Conservation (phyloP, 805 yeast species). For the Metschnikowia aberdeeniae region DNA sequence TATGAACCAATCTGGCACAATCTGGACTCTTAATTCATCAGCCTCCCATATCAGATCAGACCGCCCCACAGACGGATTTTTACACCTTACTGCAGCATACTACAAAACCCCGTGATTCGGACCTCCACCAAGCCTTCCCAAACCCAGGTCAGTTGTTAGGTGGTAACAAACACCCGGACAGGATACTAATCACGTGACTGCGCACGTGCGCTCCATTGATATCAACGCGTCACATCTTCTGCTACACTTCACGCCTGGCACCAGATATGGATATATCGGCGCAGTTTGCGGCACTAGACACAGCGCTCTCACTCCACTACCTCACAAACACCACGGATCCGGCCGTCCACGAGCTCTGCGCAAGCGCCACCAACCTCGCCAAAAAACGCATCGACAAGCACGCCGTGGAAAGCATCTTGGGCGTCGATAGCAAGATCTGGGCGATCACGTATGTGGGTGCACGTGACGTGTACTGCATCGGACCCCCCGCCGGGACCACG, state of each 20-base stretch:
- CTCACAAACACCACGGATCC: slow-evolving; percentile 29
- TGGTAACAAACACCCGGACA: too few species aligned
- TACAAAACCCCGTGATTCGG: too few species aligned
- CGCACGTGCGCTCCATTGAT: not conserved
- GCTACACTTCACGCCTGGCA: not conserved
- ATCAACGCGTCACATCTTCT: not conserved
- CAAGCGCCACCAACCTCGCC: slow-evolving; percentile 13
- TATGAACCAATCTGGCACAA: too few species aligned
- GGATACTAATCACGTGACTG: not conserved
- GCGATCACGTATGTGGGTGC: slow-evolving; percentile 10
- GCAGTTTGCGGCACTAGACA: slow-evolving; percentile 30
- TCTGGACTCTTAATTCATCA: too few species aligned
- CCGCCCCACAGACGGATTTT: too few species aligned
- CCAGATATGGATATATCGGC: slow-evolving; percentile 5
- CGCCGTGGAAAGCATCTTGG: slow-evolving; percentile 11
- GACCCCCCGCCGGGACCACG: slow-evolving; percentile 11
- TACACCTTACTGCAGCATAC: too few species aligned
- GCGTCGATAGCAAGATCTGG: slow-evolving; percentile 8
- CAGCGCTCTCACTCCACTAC: slow-evolving; percentile 30
- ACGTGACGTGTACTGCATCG: slow-evolving; percentile 12
- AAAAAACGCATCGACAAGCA: slow-evolving; percentile 9
- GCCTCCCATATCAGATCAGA: too few species aligned
- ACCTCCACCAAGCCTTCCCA: too few species aligned
- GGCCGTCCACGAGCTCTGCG: slow-evolving; percentile 10
- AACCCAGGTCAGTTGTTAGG: too few species aligned